Evolutionary conservation across 352 stramenopile genomes (phyloP), one percentile per base, ranked within the genome.

Genomic region (Globisporangium iwayamae): DNA sequence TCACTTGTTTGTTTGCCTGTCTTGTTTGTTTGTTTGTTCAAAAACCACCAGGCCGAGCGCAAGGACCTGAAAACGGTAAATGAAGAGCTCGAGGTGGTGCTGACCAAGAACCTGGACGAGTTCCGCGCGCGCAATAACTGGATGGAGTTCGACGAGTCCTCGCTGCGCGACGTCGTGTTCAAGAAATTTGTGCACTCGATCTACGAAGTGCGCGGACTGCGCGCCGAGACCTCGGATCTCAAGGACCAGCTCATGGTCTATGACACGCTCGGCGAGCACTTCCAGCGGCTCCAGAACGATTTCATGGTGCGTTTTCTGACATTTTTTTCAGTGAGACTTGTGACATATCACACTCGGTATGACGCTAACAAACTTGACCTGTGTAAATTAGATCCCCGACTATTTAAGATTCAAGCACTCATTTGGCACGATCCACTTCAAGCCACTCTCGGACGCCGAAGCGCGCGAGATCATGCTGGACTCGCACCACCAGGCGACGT

Each of bases 161-260:
- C 58, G 9, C 52, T 71, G 50, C 70, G 70, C 6, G 83, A 90
- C 60, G 72, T 85, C 30, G 62, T 81, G 18, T 75, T 88, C 50
- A 87, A 89, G 66, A 74, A 73, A 20, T 91, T 91, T 60, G 77
- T 85, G 38, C 76, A 88, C 59, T 90, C 81, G 39, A 89, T 91
- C 66, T 86, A 86, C 65, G 81, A 91, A 58, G 81, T 90, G 57
- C 81, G 81, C 14, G 73, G 58, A 0, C 66, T 92, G 30, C 70
- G 81, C 8, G 52, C 58, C 11, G 76, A 89, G 63, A 73, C 60
- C 30, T 54, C 70, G 3, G 78, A 85, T 30, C 69, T 92, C 8
- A 72, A 76, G 43, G 76, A 85, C 56, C 72, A 78, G 18, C 62
- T 87, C n/a, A 68, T 89, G 45, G 57, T 78, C 16, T 84, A 75